Conservation (phyloP, 2,329 filamentous ascomycete genomes). For the Paecilomyces niveus region DNA sequence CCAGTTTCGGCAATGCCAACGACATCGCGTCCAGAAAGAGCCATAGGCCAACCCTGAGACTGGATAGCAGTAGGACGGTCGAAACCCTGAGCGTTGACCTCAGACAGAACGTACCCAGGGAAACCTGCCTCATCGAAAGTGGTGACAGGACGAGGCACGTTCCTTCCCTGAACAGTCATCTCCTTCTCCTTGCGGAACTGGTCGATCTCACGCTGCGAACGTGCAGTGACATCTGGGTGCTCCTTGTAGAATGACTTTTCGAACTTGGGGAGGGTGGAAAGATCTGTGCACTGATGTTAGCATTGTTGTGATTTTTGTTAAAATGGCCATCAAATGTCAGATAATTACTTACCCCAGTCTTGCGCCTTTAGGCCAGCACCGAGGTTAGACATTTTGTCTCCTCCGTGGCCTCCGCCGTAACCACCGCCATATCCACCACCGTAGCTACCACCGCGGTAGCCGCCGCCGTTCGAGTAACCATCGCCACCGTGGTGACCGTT, state of each 20-base stretch:
- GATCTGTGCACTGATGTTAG: constrained; percentile 50
- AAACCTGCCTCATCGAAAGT: constrained; percentile 98
- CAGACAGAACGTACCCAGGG: constrained; percentile 92
- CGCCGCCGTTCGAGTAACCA: constrained; percentile 40
- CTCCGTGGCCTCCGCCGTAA: constrained; percentile 42
- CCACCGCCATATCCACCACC: constrained; percentile 23
- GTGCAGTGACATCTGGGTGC: constrained; percentile 66
- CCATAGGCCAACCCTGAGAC: constrained; percentile 98
- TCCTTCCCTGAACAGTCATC: constrained; percentile 71
- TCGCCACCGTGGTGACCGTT: constrained; percentile 41
- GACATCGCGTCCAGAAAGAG: constrained; percentile 92
- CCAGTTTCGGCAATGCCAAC: constrained; percentile 99
- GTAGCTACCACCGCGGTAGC: constrained; percentile 42
- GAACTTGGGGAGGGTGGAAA: constrained; percentile 79
- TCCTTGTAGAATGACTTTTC: constrained; percentile 99
- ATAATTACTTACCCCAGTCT: constrained; percentile 65
- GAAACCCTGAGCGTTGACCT: constrained; percentile 98
- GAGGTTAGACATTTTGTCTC: constrained; percentile 90
- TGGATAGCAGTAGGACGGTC: constrained; percentile 90
- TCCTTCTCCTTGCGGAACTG: constrained; percentile 79
- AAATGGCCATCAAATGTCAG: constrained; percentile 1
- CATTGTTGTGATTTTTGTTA: constrained; percentile 7
- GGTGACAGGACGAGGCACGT: constrained; percentile 89
- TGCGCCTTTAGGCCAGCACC: constrained; percentile 83
- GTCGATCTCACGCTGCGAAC: constrained; percentile 72